Evolutionary conservation across 2,329 filamentous ascomycete genomes (phyloP), one percentile per base, ranked within the genome.

Genomic region (Xylariaceae sp.): DNA sequence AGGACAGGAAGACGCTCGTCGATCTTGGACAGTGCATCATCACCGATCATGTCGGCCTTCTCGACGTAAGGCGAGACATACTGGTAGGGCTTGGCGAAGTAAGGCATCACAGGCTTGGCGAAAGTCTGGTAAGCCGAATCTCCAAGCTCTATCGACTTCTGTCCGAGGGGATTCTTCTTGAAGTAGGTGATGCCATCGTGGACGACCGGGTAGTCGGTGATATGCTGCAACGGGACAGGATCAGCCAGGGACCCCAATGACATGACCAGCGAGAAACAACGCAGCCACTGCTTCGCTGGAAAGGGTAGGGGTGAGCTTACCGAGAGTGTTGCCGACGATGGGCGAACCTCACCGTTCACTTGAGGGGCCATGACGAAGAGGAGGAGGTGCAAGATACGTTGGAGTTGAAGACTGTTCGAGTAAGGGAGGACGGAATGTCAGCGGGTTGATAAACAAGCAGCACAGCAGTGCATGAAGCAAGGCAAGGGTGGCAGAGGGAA

Each of bases 61-160:
- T 77, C 69, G 45, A 94, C 74, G 62, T 95, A 95, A 1, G 90
- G 89, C 33, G 80, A 79, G 43, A 94, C 74, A 58, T 85, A 92
- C 54, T 75, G 71, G 66, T 87, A 90, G 22, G 89, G 88, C 49
- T 75, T 83, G 50, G 77, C 62, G 50, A 95, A 67, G 63, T 86
- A 87, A 18, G 85, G 83, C 35, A 90, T 64, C 43, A 94, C 64
- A 14, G 88, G 86, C 47, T 80, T 81, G 56, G 82, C 81, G 52
- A 94, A 72, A 44, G 74, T 78, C 55, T 77, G 67, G 69, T 89
- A 94, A 51, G 80, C 80, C 40, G 78, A 75, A 55, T 83, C 75
- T 58, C 81, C 75, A 43, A 92, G 63, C 50, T 83, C 71, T 56
- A 95, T 67, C 27, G 87, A 89, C 64, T 81, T 88, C 59, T 87